Conservation (phyloP, 345 rosid species). For the Limnanthes douglasii region DNA sequence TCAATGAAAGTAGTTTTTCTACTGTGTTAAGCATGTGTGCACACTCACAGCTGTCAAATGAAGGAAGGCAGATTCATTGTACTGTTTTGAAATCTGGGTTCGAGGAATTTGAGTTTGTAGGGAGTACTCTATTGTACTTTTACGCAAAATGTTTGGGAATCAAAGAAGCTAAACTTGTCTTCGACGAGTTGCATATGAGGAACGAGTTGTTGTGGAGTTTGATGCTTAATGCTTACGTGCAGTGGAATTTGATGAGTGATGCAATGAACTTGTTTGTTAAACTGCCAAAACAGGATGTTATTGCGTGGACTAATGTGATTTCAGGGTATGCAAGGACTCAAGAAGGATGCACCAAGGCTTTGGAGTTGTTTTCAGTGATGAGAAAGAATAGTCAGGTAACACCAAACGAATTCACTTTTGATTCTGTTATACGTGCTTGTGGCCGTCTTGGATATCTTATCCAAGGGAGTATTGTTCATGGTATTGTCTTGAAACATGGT, state of each 20-base stretch:
- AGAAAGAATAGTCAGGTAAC: conserved; percentile 19
- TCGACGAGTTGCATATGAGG: conserved; percentile 13
- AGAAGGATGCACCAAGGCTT: conserved; percentile 17
- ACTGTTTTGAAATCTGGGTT: conserved; percentile 18
- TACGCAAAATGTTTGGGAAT: conserved; percentile 18
- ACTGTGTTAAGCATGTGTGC: conserved; percentile 19
- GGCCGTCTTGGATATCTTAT: conserved; percentile 17
- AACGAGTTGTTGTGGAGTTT: conserved; percentile 22
- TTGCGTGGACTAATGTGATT: conserved; percentile 28
- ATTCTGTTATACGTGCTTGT: conserved; percentile 33
- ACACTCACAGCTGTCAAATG: conserved; percentile 4
- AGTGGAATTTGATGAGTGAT: conserved; percentile 22
- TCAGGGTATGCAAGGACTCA: conserved; percentile 25
- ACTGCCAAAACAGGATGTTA: conserved; percentile 28
- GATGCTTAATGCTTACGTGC: conserved; percentile 32
- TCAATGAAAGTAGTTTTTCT: conserved; percentile 20
- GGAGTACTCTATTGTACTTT: conserved; percentile 25
- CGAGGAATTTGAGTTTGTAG: conserved; percentile 23
- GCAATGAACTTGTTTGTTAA: conserved; percentile 18
- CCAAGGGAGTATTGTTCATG: conserved; percentile 27
- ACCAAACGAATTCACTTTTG: conserved; percentile 43
- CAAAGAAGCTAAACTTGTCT: conserved; percentile 16
- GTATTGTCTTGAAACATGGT: conserved; percentile 33
- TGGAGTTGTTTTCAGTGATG: conserved; percentile 25
- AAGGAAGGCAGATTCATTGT: conserved; percentile 23